Conservation (phyloP, 1,284 basidiomycete genomes). For the Melampsora abietis-canadensis region DNA sequence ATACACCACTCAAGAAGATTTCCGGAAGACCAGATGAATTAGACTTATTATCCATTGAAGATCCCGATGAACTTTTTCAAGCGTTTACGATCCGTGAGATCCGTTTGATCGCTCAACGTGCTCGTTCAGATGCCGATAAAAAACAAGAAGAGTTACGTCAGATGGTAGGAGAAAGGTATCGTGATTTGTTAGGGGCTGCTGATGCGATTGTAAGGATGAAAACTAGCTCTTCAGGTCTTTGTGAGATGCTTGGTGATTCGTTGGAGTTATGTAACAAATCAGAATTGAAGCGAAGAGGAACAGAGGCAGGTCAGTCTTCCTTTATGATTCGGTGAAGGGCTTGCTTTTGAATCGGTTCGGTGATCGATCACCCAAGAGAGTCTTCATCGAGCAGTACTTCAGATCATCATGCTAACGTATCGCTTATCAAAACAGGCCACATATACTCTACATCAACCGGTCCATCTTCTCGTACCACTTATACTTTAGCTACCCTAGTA, state of each 20-base stretch:
- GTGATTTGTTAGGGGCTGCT: slow-evolving; percentile 23
- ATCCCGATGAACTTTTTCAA: slow-evolving; percentile 32
- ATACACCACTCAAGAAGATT: too few relatives aligned
- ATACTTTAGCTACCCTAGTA: slow-evolving; percentile 31
- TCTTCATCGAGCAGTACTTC: background rate
- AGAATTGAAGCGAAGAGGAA: slow-evolving; percentile 7
- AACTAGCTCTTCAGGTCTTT: slow-evolving; percentile 13
- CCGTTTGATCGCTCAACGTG: slow-evolving; percentile 14
- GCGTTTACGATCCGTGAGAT: slow-evolving; percentile 24
- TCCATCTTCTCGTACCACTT: slow-evolving; percentile 17
- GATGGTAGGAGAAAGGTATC: slow-evolving; percentile 35
- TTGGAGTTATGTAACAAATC: slow-evolving; percentile 1
- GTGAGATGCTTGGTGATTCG: slow-evolving; percentile 2
- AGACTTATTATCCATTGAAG: slow-evolving; percentile 18
- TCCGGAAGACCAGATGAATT: slow-evolving; percentile 18
- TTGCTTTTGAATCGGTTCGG: background rate
- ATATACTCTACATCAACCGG: background rate
- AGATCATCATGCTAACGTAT: background rate
- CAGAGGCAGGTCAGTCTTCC: background rate
- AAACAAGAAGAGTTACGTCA: slow-evolving; percentile 30
- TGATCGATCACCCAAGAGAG: too few relatives aligned
- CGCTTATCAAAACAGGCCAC: background rate
- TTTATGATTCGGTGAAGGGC: background rate
- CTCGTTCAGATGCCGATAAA: slow-evolving; percentile 14
- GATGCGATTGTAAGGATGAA: slow-evolving; percentile 38